Evolutionary conservation across 176 grass and related monocot species (phyloP), one percentile per base, ranked within the genome.

Genomic region (Rhynchospora breviuscula): DNA sequence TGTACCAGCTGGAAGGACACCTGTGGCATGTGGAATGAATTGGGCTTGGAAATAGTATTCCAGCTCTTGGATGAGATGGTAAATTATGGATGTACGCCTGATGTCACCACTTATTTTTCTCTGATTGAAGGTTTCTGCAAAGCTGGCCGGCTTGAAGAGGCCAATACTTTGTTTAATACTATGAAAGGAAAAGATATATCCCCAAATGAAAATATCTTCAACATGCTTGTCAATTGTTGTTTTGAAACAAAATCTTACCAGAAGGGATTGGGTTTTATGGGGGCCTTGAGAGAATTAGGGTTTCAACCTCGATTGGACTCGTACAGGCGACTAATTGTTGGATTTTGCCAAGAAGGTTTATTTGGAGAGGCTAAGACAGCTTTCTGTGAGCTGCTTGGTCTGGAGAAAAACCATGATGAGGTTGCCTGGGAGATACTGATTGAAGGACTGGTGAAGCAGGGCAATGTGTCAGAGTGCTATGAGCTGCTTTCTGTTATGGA

Each of bases 341-440:
- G 94, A 47, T 85, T 86, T 71, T 97, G 91, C 83, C 73, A 85
- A 15, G 80, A 92, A 81, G 87, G 88, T 59, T 87, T 68, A 49
- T 89, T 89, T 88, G 85, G 92, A 83, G 86, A 92, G 64, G 88
- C 82, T 83, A 90, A 89, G 84, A 84, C 40, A 31, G 59, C 91
- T 52, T 94, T 97, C 60, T 77, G 67, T 76, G 84, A 87, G 77
- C 79, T 97, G 75, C 85, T 94, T 88, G 85, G 70, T 78, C 66
- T 88, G 79, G 92, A 85, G 43, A 90, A 89, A 88, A 94, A 94
- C 84, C 83, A 88, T 59, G 88, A 94, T 92, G 94, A 97, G 85
- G 78, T 97, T 84, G 87, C 83, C 64, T 94, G 91, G 91, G 91
- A 92, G 78, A 92, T 97, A 92, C 68, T 97, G 60, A 97, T 89